A percentile compares a stretch with the other conserved stretches of the same genome.
These are phyloP conservation scores for Moesziomyces parantarcticus DNA, from an alignment of 1,284 basidiomycete genomes.

Conservation along the genomic window DNA sequence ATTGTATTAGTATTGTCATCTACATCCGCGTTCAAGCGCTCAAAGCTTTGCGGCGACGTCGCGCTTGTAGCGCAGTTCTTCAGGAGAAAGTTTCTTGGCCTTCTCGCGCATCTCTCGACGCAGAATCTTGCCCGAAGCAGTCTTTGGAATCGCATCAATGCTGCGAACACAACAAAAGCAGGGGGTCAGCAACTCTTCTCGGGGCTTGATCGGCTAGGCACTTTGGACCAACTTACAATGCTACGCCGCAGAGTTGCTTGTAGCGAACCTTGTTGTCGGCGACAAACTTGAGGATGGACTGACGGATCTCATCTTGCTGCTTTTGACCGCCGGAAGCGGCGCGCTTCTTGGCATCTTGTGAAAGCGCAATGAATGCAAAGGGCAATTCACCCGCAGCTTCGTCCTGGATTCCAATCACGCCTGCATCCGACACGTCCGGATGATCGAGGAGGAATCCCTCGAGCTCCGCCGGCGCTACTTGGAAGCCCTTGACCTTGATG, in stretches of 20 bases:
- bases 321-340: constrained; percentile 70
- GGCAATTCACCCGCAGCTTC: constrained; percentile 83
- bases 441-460: constrained; percentile 81
- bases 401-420: constrained; percentile 80
- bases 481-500: constrained; percentile 68
- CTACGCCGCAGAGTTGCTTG: constrained; percentile 76
- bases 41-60: constrained; percentile 33
- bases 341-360: constrained; percentile 70
- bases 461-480: constrained; percentile 71
- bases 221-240: constrained; percentile 47
- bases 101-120: constrained; percentile 50
- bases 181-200: background rate
- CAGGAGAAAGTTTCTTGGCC: constrained; percentile 46
- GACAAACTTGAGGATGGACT: constrained; percentile 73
- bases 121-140: constrained; percentile 56
- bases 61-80: constrained; percentile 29
- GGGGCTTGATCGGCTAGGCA: background rate
- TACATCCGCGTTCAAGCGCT: background rate
- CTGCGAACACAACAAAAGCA: constrained; percentile 7
- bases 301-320: constrained; percentile 31
- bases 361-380: constrained; percentile 77
- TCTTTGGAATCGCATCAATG: constrained; percentile 56
- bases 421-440: constrained; percentile 76
- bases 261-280: constrained; percentile 77
- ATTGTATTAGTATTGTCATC: background rate